Conservation (phyloP, 495 filamentous ascomycete species). For the Tuber aestivum region DNA sequence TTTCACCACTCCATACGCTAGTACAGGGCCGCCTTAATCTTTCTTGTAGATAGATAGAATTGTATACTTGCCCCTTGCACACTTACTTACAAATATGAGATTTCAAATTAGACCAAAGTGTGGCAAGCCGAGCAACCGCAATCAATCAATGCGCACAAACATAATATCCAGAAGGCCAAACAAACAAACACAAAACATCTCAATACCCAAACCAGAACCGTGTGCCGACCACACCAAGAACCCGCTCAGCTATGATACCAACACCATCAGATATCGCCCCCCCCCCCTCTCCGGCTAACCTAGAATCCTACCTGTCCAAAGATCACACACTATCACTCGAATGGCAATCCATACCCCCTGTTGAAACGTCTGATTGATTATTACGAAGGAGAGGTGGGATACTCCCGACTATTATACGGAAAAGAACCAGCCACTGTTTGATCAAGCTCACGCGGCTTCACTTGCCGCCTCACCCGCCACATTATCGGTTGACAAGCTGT, state of each 20-base stretch:
- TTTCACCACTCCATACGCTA: neutral
- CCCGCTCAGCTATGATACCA: neutral
- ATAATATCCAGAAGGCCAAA: neutral
- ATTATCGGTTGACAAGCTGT: too few species aligned
- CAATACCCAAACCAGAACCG: neutral
- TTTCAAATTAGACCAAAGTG: neutral
- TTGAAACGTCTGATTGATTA: too few species aligned
- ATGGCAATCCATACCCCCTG: neutral
- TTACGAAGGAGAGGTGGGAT: too few species aligned
- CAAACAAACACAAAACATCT: neutral
- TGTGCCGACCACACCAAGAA: neutral
- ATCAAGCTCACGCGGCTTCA: too few species aligned
- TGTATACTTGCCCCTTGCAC: neutral
- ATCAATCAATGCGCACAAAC: neutral
- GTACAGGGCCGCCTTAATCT: neutral
- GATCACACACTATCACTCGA: slow-evolving; percentile 1
- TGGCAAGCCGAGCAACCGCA: neutral
- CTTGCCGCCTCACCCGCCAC: too few species aligned
- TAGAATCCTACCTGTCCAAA: neutral
- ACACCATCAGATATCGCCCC: neutral
- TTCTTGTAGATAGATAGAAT: neutral
- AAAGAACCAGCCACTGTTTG: too few species aligned
- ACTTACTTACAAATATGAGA: neutral
- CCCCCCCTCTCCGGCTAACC: neutral
- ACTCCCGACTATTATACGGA: too few species aligned